Evolutionary conservation across 768 basidiomycete genomes (phyloP), one percentile per base, ranked within the genome.

Genomic region (Tulasnella sp.): DNA sequence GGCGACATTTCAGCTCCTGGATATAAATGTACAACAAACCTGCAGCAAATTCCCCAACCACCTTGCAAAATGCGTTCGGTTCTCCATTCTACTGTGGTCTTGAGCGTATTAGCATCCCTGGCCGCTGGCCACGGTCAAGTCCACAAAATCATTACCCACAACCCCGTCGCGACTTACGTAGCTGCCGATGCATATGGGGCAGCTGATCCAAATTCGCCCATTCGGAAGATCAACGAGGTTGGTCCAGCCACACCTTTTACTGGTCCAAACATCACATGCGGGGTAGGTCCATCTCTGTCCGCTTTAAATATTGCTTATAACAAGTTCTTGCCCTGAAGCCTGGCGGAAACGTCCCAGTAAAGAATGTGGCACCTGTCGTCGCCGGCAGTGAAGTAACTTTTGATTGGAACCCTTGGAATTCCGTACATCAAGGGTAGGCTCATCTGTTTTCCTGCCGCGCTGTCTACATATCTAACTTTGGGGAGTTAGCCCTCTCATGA

Each of bases 321-420:
- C 41, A 22, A 76, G 11, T 22, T 2, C 3, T 28, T 42, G 16
- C 31, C 34, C 37, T 28, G 31, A 41, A 81, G 81, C 74, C 81
- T 72, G 81, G 81, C 74, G 81, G 81, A 31, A 81, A 81, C n/a
- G 60, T 72, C n/a, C 78, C 81, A 22, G 78, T 75, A 5, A 1
- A 64, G 14, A 78, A 79, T 11, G 1, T 73, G 8, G 81, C 81
- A 14, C 69, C 69, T 37, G 78, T 81, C 14, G 81, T 72, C 5
- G 81, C 81, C 79, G 81, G 81, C 42, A 74, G 72, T 24, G 41
- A 50, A 31, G 78, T 81, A 9, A 81, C 81, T 5, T 81, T 81
- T 42, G 81, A 81, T 41, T 81, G 81, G 81, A 78, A 58, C 22
- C 28, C 81, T 3, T 81, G 81, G 81, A 79, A 58, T 20, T 79